Conservation (phyloP, 768 basidiomycete species). For the Cyathus striatus region DNA sequence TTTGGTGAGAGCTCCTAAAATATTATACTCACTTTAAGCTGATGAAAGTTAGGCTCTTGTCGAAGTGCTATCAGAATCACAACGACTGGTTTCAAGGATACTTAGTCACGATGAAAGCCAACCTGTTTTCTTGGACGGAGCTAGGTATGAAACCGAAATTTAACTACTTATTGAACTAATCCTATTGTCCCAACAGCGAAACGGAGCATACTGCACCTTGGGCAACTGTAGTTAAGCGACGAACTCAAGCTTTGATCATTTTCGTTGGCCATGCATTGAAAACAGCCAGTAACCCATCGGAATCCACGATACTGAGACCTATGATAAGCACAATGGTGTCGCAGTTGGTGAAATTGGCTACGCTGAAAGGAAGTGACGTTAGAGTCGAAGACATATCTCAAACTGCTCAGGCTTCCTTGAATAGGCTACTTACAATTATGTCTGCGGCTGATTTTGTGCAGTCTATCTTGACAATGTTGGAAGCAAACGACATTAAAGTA, state of each 20-base stretch:
- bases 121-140: conserved; percentile 50
- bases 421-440: conserved; percentile 55
- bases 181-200: conserved; percentile 32
- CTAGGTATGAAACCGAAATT: conserved; percentile 35
- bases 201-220: conserved; percentile 49
- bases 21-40: neutral
- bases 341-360: conserved; percentile 43
- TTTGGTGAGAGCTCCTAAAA: conserved; percentile 31
- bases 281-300: conserved; percentile 12
- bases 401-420: conserved; percentile 46
- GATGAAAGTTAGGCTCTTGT: conserved; percentile 43
- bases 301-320: conserved; percentile 15
- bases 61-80: conserved; percentile 63
- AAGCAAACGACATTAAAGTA: conserved; percentile 49
- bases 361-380: conserved; percentile 25
- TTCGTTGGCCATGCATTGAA: conserved; percentile 56
- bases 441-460: conserved; percentile 66
- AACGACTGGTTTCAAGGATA: conserved; percentile 47
- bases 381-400: conserved; percentile 39
- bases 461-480: conserved; percentile 50
- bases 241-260: conserved; percentile 62
- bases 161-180: neutral
- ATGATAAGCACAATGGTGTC: conserved; percentile 39
- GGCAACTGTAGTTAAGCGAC: conserved; percentile 43
- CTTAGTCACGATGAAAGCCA: conserved; percentile 27